Evolutionary conservation across 169 alveolate species (phyloP).

Genomic region (Eimeria maxima): DNA sequence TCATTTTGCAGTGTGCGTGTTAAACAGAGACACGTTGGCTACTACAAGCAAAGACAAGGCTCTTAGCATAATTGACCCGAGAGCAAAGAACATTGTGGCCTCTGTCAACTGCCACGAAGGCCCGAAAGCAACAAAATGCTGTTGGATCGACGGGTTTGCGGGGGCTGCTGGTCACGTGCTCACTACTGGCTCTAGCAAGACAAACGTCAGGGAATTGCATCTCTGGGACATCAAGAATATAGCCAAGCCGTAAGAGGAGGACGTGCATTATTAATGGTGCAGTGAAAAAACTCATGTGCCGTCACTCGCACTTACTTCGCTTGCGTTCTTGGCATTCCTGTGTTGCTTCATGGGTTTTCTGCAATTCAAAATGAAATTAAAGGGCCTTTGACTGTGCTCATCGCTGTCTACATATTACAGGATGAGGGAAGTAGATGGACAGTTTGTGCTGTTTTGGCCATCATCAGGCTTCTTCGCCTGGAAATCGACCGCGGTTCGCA

Average conservation of each 20-base stretch:
- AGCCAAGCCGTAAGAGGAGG: conserved; percentile 77
- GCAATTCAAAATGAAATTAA: background rate
- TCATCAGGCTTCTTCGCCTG: conserved; percentile 60
- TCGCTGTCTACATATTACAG: background rate
- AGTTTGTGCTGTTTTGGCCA: background rate
- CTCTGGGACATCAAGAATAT: conserved; percentile 81
- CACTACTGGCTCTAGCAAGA: conserved; percentile 80
- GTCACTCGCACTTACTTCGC: background rate
- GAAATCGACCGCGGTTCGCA: conserved; percentile 82
- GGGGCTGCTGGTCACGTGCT: conserved; percentile 81
- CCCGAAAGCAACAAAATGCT: conserved; percentile 80
- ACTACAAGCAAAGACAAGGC: conserved; percentile 77
- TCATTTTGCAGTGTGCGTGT: background rate
- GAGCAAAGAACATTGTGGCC: conserved; percentile 56
- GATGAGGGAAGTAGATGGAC: background rate
- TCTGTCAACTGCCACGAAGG: conserved; percentile 82
- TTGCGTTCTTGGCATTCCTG: background rate
- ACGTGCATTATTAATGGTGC: background rate
- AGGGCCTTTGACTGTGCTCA: background rate
- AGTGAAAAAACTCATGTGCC: background rate
- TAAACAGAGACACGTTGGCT: conserved; percentile 69
- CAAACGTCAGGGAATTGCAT: conserved; percentile 72
- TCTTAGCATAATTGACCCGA: conserved; percentile 71
- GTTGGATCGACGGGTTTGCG: conserved; percentile 83
- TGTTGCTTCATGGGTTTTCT: too few relatives aligned